Conservation (phyloP, 345 rosid genomes). For the Eucalyptus decipiens region DNA sequence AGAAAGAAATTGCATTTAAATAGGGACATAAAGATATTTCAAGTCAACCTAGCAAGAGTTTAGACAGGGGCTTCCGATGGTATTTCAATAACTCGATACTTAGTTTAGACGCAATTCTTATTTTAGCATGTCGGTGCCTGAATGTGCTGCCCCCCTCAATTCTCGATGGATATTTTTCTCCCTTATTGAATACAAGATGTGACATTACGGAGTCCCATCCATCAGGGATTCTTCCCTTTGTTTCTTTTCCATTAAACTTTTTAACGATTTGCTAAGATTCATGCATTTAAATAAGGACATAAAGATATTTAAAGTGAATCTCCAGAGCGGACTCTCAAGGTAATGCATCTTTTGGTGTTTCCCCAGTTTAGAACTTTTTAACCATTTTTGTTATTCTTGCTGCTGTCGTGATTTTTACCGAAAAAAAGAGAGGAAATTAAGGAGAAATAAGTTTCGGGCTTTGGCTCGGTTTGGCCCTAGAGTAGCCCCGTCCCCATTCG, state of each 20-base stretch:
- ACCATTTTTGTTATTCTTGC: neutral
- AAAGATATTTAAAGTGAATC: accelerated
- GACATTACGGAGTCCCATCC: no score
- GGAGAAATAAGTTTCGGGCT: neutral
- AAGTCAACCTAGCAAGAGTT: no score
- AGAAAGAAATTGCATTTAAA: neutral
- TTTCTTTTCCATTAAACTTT: accelerated
- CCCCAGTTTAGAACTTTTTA: accelerated
- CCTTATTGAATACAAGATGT: accelerated
- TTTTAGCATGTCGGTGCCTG: accelerated
- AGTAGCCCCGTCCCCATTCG: neutral
- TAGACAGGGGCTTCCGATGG: accelerated
- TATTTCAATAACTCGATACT: accelerated
- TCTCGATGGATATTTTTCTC: accelerated
- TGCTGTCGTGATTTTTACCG: neutral
- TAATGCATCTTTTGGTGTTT: neutral
- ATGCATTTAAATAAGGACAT: neutral
- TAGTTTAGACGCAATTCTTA: no score
- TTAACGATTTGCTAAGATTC: accelerated
- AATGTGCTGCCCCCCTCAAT: accelerated
- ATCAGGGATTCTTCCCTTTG: accelerated
- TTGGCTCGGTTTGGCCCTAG: neutral
- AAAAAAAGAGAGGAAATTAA: neutral
- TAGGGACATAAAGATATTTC: no score
- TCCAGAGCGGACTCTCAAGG: neutral